Percentiles rank a stretch among this genome's conserved stretches.
Evolutionary conservation across 78 protist genomes (phyloP).

Genomic region (Dictyostelium firmibasis): DNA sequence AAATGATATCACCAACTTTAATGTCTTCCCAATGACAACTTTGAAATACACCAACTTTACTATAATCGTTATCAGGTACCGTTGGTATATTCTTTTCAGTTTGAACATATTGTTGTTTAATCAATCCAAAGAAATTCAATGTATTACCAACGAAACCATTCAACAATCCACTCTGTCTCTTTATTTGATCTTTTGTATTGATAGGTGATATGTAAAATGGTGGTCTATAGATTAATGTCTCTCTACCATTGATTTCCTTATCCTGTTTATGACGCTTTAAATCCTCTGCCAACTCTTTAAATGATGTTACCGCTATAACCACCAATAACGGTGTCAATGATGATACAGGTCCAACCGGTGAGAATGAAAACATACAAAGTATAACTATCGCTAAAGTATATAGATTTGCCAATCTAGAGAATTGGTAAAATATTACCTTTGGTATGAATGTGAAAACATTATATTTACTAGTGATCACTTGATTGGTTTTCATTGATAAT

Average conservation of each 20-base stretch:
- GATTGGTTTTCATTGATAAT: constrained; percentile 6
- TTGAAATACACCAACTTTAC: neutral
- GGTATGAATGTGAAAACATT: constrained; percentile 76
- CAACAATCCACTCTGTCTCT: neutral
- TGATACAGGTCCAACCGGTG: constrained; percentile 90
- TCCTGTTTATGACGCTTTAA: constrained; percentile 78
- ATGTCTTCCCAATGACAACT: constrained; percentile 60
- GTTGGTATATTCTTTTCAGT: neutral
- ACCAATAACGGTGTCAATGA: constrained; percentile 86
- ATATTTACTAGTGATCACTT: constrained; percentile 81
- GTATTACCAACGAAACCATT: neutral
- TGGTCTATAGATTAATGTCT: constrained; percentile 23
- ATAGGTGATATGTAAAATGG: neutral
- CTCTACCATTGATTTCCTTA: constrained; percentile 58
- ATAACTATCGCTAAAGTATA: constrained; percentile 87
- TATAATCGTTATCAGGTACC: neutral
- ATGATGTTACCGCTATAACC: constrained; percentile 85
- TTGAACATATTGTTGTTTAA: neutral
- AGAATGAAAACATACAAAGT: constrained; percentile 85
- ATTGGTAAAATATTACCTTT: constrained; percentile 77
- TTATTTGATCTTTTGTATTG: neutral
- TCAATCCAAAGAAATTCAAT: neutral
- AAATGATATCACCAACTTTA: constrained; percentile 86
- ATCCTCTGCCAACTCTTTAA: constrained; percentile 90
- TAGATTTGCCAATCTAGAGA: constrained; percentile 86